These are phyloP conservation scores for Phylloporus gajari DNA, from an alignment of 1,284 basidiomycete genomes.

Conservation along the genomic window DNA sequence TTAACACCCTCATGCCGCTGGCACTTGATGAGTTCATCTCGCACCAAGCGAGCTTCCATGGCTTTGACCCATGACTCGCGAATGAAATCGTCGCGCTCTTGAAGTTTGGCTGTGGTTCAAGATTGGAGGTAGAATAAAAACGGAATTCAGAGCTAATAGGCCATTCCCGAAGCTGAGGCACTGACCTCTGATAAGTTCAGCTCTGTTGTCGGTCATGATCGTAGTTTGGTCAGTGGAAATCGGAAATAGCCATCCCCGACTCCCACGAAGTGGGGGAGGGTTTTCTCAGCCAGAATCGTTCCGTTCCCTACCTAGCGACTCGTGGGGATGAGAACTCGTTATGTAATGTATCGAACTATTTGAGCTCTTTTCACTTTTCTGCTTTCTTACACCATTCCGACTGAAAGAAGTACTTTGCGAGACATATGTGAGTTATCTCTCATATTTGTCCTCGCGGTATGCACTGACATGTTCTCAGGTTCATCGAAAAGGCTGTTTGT, in stretches of 20 bases:
- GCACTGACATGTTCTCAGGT: too few relatives aligned
- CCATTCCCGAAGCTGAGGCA: not conserved
- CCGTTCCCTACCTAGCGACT: too few relatives aligned
- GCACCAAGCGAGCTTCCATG: constrained; percentile 93
- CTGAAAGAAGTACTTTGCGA: too few relatives aligned
- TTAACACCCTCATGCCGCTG: constrained; percentile 93
- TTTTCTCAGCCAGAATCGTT: too few relatives aligned
- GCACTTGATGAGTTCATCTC: constrained; percentile 92
- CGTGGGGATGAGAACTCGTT: too few relatives aligned
- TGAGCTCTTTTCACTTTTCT: too few relatives aligned
- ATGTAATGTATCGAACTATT: too few relatives aligned
- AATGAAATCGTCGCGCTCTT: constrained; percentile 81
- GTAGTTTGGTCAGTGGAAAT: constrained; percentile 4
- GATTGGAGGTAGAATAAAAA: not conserved
- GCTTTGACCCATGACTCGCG: constrained; percentile 94
- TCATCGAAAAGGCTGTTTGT: too few relatives aligned
- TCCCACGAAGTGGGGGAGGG: too few relatives aligned
- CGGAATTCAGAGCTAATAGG: not conserved
- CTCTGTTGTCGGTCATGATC: constrained; percentile 47
- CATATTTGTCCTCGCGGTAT: too few relatives aligned
- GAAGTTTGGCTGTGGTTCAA: constrained; percentile 61
- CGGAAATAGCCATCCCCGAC: constrained; percentile 24
- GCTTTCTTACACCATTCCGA: too few relatives aligned
- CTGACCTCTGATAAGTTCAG: constrained; percentile 47
- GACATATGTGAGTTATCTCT: too few relatives aligned